These are phyloP conservation scores for Coniosporium apollinis DNA, from an alignment of 495 filamentous ascomycete genomes.

Conservation along the genomic window DNA sequence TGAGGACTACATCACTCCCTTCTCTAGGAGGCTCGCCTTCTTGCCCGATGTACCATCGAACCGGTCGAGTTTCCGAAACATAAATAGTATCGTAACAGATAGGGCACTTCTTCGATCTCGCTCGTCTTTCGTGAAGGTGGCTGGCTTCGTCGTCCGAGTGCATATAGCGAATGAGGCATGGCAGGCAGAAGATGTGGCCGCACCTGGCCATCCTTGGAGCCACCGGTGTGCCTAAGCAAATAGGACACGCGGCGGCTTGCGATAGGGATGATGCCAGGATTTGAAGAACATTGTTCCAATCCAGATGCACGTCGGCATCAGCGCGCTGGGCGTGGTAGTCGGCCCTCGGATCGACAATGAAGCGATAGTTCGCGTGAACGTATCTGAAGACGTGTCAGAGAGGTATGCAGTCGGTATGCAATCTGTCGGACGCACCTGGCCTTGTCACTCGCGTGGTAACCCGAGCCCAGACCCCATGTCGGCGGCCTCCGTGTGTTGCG, in stretches of 20 bases:
- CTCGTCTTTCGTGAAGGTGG: constrained; percentile 45
- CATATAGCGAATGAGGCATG: constrained; percentile 93
- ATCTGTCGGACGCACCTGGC: constrained; percentile 38
- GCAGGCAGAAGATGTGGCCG: constrained; percentile 91
- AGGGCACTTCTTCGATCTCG: constrained; percentile 86
- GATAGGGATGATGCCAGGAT: constrained; percentile 80
- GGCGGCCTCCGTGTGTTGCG: constrained; percentile 45
- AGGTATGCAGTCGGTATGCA: background rate
- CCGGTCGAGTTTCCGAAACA: constrained; percentile 72
- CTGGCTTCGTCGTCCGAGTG: constrained; percentile 58
- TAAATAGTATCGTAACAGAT: constrained; percentile 89
- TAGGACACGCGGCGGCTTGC: constrained; percentile 76
- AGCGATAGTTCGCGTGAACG: constrained; percentile 93
- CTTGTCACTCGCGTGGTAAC: constrained; percentile 83
- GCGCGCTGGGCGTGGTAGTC: constrained; percentile 64
- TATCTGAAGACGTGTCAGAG: constrained; percentile 40
- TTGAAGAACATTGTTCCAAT: constrained; percentile 83
- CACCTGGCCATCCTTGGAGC: constrained; percentile 96
- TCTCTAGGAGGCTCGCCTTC: constrained; percentile 63
- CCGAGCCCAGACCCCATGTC: constrained; percentile 76
- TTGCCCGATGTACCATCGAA: constrained; percentile 81
- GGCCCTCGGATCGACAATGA: constrained; percentile 72
- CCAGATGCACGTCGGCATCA: constrained; percentile 79
- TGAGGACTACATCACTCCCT: constrained; percentile 75
- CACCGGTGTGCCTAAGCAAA: constrained; percentile 79